Evolutionary conservation across 495 filamentous ascomycete genomes (phyloP).

Genomic region (Hypoxylon rickii): DNA sequence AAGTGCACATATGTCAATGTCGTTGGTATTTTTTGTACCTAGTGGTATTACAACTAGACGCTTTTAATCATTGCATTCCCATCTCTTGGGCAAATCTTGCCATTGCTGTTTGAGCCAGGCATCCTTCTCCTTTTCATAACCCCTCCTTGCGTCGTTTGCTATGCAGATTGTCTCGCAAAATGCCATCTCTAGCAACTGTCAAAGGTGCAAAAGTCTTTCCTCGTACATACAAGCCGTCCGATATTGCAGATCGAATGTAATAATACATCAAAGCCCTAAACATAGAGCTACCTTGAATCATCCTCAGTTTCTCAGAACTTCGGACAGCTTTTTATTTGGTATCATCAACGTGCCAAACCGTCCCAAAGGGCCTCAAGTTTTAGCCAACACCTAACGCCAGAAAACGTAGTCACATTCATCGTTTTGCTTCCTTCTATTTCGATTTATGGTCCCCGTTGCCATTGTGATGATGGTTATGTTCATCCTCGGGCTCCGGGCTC

Average conservation of each 20-base stretch:
- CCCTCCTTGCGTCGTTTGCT: neutral
- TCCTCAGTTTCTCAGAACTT: too few species aligned
- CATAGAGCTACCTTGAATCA: slow-evolving; percentile 11
- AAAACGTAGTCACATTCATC: slow-evolving; percentile 8
- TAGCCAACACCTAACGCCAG: slow-evolving; percentile 38
- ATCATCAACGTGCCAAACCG: slow-evolving; percentile 24
- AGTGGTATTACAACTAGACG: too few species aligned
- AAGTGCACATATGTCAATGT: too few species aligned
- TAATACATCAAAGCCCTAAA: slow-evolving; percentile 27
- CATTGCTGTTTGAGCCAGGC: neutral
- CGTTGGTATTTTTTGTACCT: too few species aligned
- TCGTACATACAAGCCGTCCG: slow-evolving; percentile 6
- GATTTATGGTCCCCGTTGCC: slow-evolving; percentile 35
- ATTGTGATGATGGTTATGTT: slow-evolving; percentile 51
- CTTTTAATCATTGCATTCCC: too few species aligned
- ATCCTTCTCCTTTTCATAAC: neutral
- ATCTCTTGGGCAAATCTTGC: too few species aligned
- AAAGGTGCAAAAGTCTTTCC: slow-evolving; percentile 1
- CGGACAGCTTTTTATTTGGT: slow-evolving; percentile 30
- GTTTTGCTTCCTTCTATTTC: slow-evolving; percentile 26
- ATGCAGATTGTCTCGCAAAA: neutral
- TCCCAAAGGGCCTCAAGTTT: slow-evolving; percentile 8
- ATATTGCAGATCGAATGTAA: slow-evolving; percentile 17
- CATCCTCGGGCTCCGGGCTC: slow-evolving; percentile 69
- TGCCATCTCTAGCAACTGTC: slow-evolving; percentile 1